Conservation (phyloP, 345 rosid genomes). For the Eucalyptus curtisii region DNA sequence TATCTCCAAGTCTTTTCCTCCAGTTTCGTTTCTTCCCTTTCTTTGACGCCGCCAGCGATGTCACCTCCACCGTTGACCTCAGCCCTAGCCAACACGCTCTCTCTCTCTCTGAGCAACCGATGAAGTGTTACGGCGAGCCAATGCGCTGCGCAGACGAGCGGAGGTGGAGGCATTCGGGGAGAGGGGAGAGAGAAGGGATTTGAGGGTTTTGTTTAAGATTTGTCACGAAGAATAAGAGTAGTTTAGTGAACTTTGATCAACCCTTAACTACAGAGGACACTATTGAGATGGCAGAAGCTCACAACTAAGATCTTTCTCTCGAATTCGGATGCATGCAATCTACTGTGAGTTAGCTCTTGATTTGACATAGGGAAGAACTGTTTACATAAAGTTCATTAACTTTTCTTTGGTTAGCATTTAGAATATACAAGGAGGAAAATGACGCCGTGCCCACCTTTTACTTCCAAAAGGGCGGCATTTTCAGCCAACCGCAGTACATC, state of each 20-base stretch:
- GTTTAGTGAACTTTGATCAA: neutral
- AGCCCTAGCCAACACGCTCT: neutral
- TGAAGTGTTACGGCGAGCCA: neutral
- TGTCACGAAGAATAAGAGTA: neutral
- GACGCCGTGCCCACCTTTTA: neutral
- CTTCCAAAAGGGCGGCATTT: neutral
- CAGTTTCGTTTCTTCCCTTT: neutral
- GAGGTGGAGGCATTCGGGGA: neutral
- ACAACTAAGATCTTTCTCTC: neutral
- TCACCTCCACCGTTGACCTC: neutral
- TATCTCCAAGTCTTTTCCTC: neutral
- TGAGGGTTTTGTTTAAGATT: neutral
- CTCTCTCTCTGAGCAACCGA: neutral
- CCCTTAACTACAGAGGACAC: neutral
- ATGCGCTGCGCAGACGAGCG: neutral
- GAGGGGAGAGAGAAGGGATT: neutral
- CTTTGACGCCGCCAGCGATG: neutral
- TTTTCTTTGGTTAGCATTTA: neutral
- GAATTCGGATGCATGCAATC: neutral
- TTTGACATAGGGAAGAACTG: neutral
- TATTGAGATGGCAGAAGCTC: neutral
- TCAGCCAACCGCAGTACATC: neutral
- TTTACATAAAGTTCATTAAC: neutral
- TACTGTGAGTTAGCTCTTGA: neutral
- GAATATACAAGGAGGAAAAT: neutral